Conservation (phyloP, 148 eudicot genomes). For the Arbutus unedo region DNA sequence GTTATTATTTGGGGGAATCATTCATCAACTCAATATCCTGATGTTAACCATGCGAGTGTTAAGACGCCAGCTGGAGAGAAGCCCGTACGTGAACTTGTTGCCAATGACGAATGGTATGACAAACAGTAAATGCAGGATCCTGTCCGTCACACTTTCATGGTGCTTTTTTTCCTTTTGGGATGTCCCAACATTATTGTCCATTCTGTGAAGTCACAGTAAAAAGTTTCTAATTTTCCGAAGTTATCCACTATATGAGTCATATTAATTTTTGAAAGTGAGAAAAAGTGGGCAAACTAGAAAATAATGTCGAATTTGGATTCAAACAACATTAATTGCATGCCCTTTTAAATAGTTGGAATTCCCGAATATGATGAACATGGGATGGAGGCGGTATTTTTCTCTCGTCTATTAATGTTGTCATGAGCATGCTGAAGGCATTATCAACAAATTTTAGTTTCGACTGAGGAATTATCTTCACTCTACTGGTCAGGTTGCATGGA, state of each 20-base stretch:
- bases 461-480: not conserved
- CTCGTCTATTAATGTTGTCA: not conserved
- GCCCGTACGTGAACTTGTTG: conserved; percentile 82
- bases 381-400: not conserved
- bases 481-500: conserved; percentile 64
- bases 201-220: not conserved
- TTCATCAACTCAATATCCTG: conserved; percentile 95
- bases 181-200: not conserved
- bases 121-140: not conserved
- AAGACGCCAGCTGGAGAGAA: conserved; percentile 78
- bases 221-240: not conserved
- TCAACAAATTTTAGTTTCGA: not conserved
- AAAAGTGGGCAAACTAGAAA: not conserved
- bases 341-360: not conserved
- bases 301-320: not conserved
- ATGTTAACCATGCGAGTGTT: conserved; percentile 95
- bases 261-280: not conserved
- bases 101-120: conserved; percentile 76
- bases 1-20: conserved; percentile 99
- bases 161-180: not conserved
- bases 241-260: not conserved
- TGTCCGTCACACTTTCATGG: not conserved
- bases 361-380: not conserved
- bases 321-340: not conserved
- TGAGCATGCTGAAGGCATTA: not conserved